phyloP scores from a whole-genome alignment of 495 filamentous ascomycete species.

The Lentithecium fluviatile region DNA sequence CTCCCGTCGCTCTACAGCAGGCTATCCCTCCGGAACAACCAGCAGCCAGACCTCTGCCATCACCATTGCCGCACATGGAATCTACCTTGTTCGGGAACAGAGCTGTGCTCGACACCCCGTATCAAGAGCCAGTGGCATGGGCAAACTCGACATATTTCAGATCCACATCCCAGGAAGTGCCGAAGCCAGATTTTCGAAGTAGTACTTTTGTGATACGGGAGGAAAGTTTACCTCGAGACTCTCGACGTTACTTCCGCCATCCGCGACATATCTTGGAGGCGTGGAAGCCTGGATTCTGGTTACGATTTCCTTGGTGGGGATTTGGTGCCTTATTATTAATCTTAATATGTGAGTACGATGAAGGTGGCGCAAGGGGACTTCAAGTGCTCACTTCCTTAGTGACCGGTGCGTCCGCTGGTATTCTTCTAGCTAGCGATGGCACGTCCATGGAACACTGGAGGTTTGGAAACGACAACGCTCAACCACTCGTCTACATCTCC shows the following conservation, averaged over 20 bases:
- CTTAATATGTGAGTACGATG: constrained; percentile 16
- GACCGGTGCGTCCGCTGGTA: constrained; percentile 23
- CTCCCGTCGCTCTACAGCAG: too few species aligned
- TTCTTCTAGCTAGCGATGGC: constrained; percentile 23
- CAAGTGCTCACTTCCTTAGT: background rate
- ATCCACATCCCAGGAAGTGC: background rate
- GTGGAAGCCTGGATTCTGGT: constrained; percentile 23
- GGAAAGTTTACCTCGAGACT: background rate
- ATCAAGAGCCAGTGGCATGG: constrained; percentile 28
- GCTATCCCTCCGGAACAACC: too few species aligned
- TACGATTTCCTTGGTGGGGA: constrained; percentile 27
- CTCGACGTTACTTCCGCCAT: constrained; percentile 18
- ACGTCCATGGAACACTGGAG: constrained; percentile 10
- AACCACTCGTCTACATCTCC: constrained; percentile 29
- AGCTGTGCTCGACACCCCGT: constrained; percentile 19
- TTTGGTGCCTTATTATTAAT: constrained; percentile 21
- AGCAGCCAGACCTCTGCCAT: too few species aligned
- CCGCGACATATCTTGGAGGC: constrained; percentile 23
- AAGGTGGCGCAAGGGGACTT: background rate
- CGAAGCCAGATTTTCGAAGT: background rate
- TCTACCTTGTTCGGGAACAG: constrained; percentile 20
- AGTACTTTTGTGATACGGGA: background rate
- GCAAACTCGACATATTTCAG: constrained; percentile 15
- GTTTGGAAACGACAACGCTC: constrained; percentile 20
- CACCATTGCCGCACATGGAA: background rate